A percentile compares a stretch with the other conserved stretches of the same genome.
These are phyloP conservation scores for Fomitopsis serialis DNA, from an alignment of 768 basidiomycete species.

Conservation along the genomic window DNA sequence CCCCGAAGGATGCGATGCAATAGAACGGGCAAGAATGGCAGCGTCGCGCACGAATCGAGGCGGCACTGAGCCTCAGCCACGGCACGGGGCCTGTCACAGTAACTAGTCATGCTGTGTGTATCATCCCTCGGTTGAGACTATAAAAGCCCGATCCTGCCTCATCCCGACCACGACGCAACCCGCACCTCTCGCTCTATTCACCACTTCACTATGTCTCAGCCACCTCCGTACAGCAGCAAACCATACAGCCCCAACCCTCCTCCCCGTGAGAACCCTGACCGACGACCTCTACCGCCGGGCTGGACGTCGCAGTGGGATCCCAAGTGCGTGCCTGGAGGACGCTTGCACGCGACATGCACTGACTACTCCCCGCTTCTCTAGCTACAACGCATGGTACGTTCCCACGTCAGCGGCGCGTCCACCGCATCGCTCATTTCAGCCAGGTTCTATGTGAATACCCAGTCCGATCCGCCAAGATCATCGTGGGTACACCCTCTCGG, in stretches of 20 bases:
- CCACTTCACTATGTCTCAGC: background rate
- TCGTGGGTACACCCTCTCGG: conserved; percentile 72
- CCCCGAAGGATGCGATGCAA: too few relatives aligned
- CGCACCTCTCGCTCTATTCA: background rate
- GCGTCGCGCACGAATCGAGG: too few relatives aligned
- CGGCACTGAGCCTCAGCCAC: too few relatives aligned
- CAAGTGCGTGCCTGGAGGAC: conserved; percentile 43
- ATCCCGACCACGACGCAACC: conserved; percentile 9
- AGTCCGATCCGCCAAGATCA: conserved; percentile 53
- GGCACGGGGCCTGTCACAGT: background rate
- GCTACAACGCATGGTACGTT: conserved; percentile 63
- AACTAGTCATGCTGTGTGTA: background rate
- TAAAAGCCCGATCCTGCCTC: background rate
- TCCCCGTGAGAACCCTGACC: conserved; percentile 31
- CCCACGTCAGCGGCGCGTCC: background rate
- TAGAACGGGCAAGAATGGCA: too few relatives aligned
- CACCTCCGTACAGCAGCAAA: conserved; percentile 7
- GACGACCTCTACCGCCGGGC: conserved; percentile 55
- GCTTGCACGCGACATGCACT: conserved; percentile 4
- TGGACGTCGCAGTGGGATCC: conserved; percentile 66
- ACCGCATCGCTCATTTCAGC: background rate
- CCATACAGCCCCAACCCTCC: conserved; percentile 1
- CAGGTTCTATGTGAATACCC: conserved; percentile 79
- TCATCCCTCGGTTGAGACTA: background rate
- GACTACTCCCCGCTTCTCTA: conserved; percentile 21